phyloP scores from a whole-genome alignment of 1,139 yeast species.

The Yamadazyma kanchanaburiensis region DNA sequence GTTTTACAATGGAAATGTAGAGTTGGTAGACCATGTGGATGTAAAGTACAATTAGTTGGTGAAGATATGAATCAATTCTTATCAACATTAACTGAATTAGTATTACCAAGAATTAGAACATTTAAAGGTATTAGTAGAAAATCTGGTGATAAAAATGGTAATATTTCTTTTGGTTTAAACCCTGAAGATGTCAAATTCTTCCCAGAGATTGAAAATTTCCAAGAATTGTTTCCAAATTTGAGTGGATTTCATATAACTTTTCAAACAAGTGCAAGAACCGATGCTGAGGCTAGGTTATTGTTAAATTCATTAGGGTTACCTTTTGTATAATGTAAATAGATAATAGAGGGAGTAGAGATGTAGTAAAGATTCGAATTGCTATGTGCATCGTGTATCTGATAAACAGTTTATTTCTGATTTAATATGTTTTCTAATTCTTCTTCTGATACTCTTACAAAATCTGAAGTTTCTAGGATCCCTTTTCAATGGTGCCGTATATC shows the following conservation, averaged over 20 bases:
- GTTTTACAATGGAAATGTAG: constrained; percentile 87
- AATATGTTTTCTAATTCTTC: no score
- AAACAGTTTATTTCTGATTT: no score
- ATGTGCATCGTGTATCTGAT: neutral
- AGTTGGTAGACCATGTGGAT: constrained; percentile 90
- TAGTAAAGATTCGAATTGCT: neutral
- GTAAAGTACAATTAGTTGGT: constrained; percentile 75
- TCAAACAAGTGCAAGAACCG: constrained; percentile 88
- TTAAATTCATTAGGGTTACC: constrained; percentile 84
- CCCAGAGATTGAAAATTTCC: constrained; percentile 92
- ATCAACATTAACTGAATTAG: constrained; percentile 84
- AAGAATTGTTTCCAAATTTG: constrained; percentile 84
- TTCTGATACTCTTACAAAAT: no score
- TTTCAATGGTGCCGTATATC: no score
- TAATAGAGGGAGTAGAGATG: neutral
- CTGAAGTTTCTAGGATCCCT: no score
- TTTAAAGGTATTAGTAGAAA: constrained; percentile 73
- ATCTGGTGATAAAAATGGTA: constrained; percentile 84
- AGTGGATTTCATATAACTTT: constrained; percentile 85
- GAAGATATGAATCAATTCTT: constrained; percentile 84
- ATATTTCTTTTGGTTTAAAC: constrained; percentile 78
- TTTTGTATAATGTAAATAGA: constrained; percentile 28
- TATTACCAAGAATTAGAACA: constrained; percentile 88
- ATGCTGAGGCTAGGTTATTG: constrained; percentile 85
- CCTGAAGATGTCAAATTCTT: constrained; percentile 76